Percentiles rank a stretch among this genome's conserved stretches.
These are phyloP conservation scores for Amanita rubescens DNA, from an alignment of 768 basidiomycete species.

Conservation along the genomic window DNA sequence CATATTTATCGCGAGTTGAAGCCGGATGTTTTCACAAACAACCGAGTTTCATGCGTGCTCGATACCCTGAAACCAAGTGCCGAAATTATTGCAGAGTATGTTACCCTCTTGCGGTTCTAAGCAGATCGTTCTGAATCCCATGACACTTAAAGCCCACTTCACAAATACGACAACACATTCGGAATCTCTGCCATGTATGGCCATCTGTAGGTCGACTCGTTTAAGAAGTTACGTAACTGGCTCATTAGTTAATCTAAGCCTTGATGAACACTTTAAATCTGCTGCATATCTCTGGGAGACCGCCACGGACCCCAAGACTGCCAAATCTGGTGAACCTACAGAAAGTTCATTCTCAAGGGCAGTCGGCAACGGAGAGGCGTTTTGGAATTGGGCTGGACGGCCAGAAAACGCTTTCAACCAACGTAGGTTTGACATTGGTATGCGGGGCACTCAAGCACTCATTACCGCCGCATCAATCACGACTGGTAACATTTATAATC, in stretches of 20 bases:
- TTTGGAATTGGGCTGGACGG: conserved; percentile 16
- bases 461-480: conserved; percentile 13
- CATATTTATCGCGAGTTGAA: conserved; percentile 19
- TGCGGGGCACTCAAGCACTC: conserved; percentile 17
- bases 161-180: background rate
- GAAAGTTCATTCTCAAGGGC: conserved; percentile 15
- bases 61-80: conserved; percentile 7
- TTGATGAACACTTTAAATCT: conserved; percentile 18
- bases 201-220: conserved; percentile 12
- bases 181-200: conserved; percentile 21
- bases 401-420: conserved; percentile 19
- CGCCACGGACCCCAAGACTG: conserved; percentile 16
- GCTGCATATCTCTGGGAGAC: conserved; percentile 21
- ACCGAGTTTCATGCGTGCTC: conserved; percentile 14
- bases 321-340: conserved; percentile 13
- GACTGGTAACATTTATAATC: conserved; percentile 9
- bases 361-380: conserved; percentile 11
- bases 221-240: background rate
- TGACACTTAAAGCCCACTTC: background rate
- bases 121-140: background rate
- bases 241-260: conserved; percentile 7
- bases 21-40: conserved; percentile 20
- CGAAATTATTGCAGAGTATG: background rate
- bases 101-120: background rate
- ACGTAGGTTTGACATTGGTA: conserved; percentile 20